Percentiles rank a stretch among this genome's conserved stretches.
These are phyloP conservation scores for Claviceps purpurea DNA, from an alignment of 2,329 filamentous ascomycete genomes.

Conservation along the genomic window DNA sequence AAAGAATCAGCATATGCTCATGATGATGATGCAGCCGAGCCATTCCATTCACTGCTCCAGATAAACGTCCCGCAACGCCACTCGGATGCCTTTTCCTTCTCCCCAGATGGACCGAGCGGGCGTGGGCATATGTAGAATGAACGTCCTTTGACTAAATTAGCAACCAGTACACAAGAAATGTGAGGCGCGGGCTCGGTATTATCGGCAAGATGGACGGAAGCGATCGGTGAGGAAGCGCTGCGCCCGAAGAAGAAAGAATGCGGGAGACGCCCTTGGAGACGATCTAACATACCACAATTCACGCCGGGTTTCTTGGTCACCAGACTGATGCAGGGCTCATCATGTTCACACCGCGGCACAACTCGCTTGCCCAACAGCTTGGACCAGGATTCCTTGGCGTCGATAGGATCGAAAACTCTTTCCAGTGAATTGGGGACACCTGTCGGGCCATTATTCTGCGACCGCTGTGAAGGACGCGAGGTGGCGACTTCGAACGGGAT, in stretches of 20 bases:
- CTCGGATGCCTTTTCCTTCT: conserved; percentile 70
- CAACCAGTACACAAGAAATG: neutral
- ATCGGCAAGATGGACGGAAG: neutral
- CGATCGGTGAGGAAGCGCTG: neutral
- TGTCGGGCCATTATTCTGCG: neutral
- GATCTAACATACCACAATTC: conserved; percentile 52
- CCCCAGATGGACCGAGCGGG: conserved; percentile 72
- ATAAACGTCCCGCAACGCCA: conserved; percentile 85
- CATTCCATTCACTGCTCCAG: conserved; percentile 48
- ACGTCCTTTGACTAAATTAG: conserved; percentile 28
- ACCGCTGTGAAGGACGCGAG: neutral
- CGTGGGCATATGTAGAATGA: conserved; percentile 52
- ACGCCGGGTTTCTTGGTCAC: conserved; percentile 80
- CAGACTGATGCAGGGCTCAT: conserved; percentile 71
- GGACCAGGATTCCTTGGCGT: conserved; percentile 71
- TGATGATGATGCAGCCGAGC: conserved; percentile 5
- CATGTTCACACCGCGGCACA: conserved; percentile 72
- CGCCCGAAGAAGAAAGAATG: too few relatives aligned
- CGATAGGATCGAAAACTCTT: conserved; percentile 52
- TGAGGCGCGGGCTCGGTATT: neutral
- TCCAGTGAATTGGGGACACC: conserved; percentile 13
- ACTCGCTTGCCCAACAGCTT: conserved; percentile 66
- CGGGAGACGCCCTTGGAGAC: neutral
- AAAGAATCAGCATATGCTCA: neutral
- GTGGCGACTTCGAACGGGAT: neutral